Base-by-base conservation (phyloP, 2,329 filamentous ascomycete genomes). In the Aureobasidium zeae region DNA sequence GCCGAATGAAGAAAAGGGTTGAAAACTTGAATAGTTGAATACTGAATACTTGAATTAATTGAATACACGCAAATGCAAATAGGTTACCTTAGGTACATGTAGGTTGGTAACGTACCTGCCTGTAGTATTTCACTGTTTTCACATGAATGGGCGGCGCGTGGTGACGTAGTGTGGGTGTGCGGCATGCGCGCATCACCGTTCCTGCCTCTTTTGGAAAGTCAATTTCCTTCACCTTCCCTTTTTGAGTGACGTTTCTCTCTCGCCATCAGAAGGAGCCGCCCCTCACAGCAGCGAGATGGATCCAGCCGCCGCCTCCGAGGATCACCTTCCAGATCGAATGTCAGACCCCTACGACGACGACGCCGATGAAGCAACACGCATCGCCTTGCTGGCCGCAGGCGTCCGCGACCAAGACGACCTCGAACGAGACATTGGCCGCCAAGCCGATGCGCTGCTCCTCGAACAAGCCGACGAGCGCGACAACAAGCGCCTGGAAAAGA, bases 331-430 rank as follows among this genome's bases (percentile, higher is more conserved):
- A n/a, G n/a, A n/a, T n/a, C n/a, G n/a, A n/a, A 9, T 11, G 12
- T 4, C 15, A 17, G 24, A 29, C 7, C 43, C 43, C 15, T 45
- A 45, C 10, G 51, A 55, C 10, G 55, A 57, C 16, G 56, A 63
- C 46, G 58, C 57, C 11, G 63, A 65, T 38, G 66, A 68, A 47
- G 63, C 62, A 32, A 60, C 64, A 7, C 58, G 64, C 12, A 53
- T 70, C 3, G 59, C 57, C 4, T 55, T 53, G 12, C 52, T 64
- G 4, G 55, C 58, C 3, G 59, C 62, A 6, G 56, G 53, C 11
- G 77, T 91, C 16, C 79, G 86, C 46, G 79, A 94, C 55, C 89
- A 96, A 61, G 81, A 88, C 65, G 88, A 95, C 47, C 67, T 96
- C 15, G 89, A 95, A 62, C 76, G 86, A 49, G 87, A 94, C 56